Evolutionary conservation across 768 basidiomycete species (phyloP).

Genomic region (Suillus paluster): DNA sequence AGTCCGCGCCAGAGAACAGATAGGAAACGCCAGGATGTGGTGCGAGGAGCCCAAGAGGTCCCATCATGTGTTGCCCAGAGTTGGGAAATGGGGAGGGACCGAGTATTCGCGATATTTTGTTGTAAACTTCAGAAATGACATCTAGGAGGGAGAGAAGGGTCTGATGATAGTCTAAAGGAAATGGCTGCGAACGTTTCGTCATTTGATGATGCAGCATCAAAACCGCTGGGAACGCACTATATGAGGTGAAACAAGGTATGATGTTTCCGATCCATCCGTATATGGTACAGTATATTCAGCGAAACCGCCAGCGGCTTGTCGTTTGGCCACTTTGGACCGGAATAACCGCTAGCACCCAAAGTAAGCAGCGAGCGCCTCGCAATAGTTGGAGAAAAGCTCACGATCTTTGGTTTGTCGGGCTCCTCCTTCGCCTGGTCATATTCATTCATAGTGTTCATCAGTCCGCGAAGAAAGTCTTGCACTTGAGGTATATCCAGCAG

Average conservation of each 20-base stretch:
- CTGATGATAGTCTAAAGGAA: constrained; percentile 87
- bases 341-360: constrained; percentile 53
- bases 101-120: constrained; percentile 82
- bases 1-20: constrained; percentile 52
- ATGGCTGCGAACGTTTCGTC: constrained; percentile 58
- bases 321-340: constrained; percentile 59
- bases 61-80: constrained; percentile 74
- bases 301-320: constrained; percentile 52
- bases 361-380: constrained; percentile 14
- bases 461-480: constrained; percentile 76
- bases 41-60: constrained; percentile 70
- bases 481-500: constrained; percentile 82
- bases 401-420: constrained; percentile 68
- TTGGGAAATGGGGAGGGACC: constrained; percentile 80
- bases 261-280: constrained; percentile 61
- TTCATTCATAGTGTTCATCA: constrained; percentile 73
- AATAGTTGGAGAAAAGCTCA: constrained; percentile 27
- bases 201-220: constrained; percentile 6
- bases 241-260: constrained; percentile 75
- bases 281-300: constrained; percentile 66
- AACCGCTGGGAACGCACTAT: constrained; percentile 53
- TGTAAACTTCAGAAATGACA: constrained; percentile 87
- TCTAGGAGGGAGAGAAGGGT: constrained; percentile 88
- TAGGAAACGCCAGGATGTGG: constrained; percentile 87
- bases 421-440: constrained; percentile 72